Evolutionary conservation across 768 basidiomycete species (phyloP).

Genomic region (Russula brevipes): DNA sequence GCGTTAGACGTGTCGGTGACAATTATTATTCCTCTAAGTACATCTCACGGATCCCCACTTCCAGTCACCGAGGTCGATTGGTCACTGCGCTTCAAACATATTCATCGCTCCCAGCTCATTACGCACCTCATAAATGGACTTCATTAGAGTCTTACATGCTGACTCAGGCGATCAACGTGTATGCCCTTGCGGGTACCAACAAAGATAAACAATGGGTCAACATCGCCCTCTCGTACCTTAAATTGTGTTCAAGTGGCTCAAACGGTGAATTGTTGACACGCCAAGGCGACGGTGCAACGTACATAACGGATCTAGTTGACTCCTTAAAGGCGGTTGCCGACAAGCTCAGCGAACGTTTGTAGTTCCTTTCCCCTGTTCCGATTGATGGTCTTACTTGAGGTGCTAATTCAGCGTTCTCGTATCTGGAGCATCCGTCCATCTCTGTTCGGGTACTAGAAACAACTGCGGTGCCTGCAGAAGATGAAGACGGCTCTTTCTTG

Average conservation of each 20-base stretch:
- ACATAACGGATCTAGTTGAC: slow-evolving; percentile 48
- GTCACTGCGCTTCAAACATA: slow-evolving; percentile 63
- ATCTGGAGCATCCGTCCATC: slow-evolving; percentile 66
- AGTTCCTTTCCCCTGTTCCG: background rate
- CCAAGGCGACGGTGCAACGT: slow-evolving; percentile 45
- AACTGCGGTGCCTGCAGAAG: slow-evolving; percentile 48
- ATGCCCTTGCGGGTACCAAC: slow-evolving; percentile 49
- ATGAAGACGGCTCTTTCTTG: slow-evolving; percentile 61
- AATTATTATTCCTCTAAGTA: background rate
- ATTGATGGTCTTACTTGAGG: slow-evolving; percentile 1
- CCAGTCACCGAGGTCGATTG: slow-evolving; percentile 63
- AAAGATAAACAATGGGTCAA: slow-evolving; percentile 79
- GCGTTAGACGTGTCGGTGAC: slow-evolving; percentile 78
- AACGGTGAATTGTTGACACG: slow-evolving; percentile 51
- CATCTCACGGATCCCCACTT: slow-evolving; percentile 5
- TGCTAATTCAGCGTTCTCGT: slow-evolving; percentile 49
- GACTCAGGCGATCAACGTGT: slow-evolving; percentile 64
- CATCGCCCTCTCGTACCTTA: slow-evolving; percentile 70
- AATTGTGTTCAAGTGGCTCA: slow-evolving; percentile 54
- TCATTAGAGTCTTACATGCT: slow-evolving; percentile 77
- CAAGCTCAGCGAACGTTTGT: slow-evolving; percentile 50
- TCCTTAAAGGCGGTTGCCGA: slow-evolving; percentile 46
- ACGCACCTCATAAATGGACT: slow-evolving; percentile 76
- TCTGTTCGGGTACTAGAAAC: slow-evolving; percentile 43
- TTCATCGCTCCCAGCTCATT: slow-evolving; percentile 79